Evolutionary conservation across 306 rosid species (phyloP).

Genomic region (Cercis canadensis): DNA sequence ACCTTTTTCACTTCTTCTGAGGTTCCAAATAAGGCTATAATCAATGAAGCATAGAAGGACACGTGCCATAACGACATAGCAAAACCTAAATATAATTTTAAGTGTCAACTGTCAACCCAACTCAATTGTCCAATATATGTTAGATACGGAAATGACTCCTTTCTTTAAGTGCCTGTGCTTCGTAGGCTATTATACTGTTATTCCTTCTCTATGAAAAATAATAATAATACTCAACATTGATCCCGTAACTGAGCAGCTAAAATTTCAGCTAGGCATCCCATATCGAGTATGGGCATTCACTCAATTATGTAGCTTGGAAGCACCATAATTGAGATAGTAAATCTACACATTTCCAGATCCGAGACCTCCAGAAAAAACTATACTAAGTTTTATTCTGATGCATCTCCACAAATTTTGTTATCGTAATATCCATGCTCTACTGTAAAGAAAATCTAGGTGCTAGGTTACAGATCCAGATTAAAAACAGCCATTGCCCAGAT

Average conservation of each 20-base stretch:
- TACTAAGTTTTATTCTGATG: constrained; percentile 3
- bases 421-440: neutral
- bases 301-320: constrained; percentile 8
- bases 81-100: too few relatives aligned
- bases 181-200: neutral
- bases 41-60: too few relatives aligned
- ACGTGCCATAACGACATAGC: too few relatives aligned
- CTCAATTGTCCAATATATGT: too few relatives aligned
- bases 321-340: constrained; percentile 28
- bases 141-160: too few relatives aligned
- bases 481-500: neutral
- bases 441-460: too few relatives aligned
- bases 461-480: constrained; percentile 54
- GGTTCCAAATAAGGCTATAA: neutral
- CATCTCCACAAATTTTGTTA: neutral
- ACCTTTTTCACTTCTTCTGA: neutral
- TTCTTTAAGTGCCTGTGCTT: too few relatives aligned
- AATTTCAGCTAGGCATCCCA: neutral
- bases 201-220: neutral
- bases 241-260: neutral
- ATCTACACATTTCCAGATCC: constrained; percentile 40
- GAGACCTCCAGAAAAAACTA: constrained; percentile 26
- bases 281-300: constrained; percentile 2
- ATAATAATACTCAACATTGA: neutral
- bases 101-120: too few relatives aligned